Evolutionary conservation across 352 stramenopile species (phyloP).

Genomic region (Pythium scleroteichum): DNA sequence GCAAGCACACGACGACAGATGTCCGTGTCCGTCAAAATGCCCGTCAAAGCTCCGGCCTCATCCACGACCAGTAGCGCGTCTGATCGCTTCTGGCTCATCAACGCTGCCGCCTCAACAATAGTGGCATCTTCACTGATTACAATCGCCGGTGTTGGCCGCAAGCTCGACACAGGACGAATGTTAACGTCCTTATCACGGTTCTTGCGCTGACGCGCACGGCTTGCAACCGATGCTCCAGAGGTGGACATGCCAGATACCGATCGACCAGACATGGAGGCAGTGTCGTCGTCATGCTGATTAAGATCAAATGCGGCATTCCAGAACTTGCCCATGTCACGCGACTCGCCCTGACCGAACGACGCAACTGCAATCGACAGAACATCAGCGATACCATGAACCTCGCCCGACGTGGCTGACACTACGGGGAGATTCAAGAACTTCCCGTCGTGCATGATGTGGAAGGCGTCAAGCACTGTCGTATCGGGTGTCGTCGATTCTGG

Average conservation of each 20-base stretch:
- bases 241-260: constrained; percentile 56
- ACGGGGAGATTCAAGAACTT: constrained; percentile 97
- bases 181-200: constrained; percentile 76
- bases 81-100: constrained; percentile 92
- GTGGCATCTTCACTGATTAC: constrained; percentile 72
- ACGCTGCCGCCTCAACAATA: constrained; percentile 85
- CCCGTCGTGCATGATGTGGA: constrained; percentile 98
- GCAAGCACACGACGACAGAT: constrained; percentile 93
- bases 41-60: constrained; percentile 79
- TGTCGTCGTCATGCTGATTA: constrained; percentile 57
- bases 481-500: constrained; percentile 93
- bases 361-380: constrained; percentile 77
- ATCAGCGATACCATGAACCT: constrained; percentile 82
- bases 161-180: constrained; percentile 78
- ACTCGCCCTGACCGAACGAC: constrained; percentile 71
- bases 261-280: constrained; percentile 31
- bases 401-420: constrained; percentile 67
- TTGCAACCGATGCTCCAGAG: constrained; percentile 49
- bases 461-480: constrained; percentile 95
- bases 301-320: constrained; percentile 78
- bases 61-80: constrained; percentile 94
- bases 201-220: constrained; percentile 71
- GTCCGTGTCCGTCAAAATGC: constrained; percentile 97
- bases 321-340: constrained; percentile 73
- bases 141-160: constrained; percentile 76